Percentiles rank a stretch among this genome's conserved stretches.
Evolutionary conservation across 176 grass and related monocot genomes (phyloP).

Genomic region (Triticum monococcum): DNA sequence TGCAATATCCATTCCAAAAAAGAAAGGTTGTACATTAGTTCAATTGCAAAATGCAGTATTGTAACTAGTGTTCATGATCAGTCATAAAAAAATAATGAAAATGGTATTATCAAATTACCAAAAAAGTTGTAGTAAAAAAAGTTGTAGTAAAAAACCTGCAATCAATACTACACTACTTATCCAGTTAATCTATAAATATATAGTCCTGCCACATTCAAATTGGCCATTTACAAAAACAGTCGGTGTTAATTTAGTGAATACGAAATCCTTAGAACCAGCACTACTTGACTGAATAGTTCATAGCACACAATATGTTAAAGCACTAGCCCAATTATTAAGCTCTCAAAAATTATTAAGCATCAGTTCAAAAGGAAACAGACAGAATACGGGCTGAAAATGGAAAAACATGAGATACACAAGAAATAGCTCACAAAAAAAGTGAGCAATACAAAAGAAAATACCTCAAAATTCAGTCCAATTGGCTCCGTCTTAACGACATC

Average conservation of each 20-base stretch:
- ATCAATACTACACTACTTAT: background rate
- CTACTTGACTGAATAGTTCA: conserved; percentile 4
- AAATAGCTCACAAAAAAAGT: too few relatives aligned
- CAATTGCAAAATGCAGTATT: too few relatives aligned
- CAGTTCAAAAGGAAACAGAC: background rate
- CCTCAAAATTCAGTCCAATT: too few relatives aligned
- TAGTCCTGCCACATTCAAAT: background rate
- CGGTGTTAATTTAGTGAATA: too few relatives aligned
- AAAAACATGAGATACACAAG: too few relatives aligned
- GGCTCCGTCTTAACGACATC: too few relatives aligned
- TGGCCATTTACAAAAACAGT: background rate
- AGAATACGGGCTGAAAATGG: too few relatives aligned
- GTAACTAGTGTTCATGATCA: too few relatives aligned
- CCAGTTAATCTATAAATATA: background rate
- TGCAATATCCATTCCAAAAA: too few relatives aligned
- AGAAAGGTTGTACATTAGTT: too few relatives aligned
- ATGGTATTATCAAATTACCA: background rate
- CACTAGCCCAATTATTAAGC: background rate
- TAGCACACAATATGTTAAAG: background rate
- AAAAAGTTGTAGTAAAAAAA: background rate
- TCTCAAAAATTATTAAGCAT: background rate
- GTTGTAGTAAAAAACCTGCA: background rate
- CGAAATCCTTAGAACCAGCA: too few relatives aligned
- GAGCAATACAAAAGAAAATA: too few relatives aligned
- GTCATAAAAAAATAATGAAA: background rate